phyloP scores from a whole-genome alignment of 192 early-diverging fungal genomes.

The Rhizophlyctis rosea region DNA sequence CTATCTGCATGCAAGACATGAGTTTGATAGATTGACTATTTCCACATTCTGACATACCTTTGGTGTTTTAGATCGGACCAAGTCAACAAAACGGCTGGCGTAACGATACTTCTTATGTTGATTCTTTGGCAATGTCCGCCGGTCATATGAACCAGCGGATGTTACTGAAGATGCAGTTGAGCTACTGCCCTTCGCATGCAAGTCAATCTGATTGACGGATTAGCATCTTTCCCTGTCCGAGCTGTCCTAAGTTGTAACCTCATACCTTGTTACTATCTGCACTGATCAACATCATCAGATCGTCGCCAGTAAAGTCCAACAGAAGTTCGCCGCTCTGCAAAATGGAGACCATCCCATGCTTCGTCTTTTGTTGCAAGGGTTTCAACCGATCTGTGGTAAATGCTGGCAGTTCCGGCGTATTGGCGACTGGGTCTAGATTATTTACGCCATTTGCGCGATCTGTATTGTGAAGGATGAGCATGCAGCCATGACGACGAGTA shows the following conservation, averaged over 20 bases:
- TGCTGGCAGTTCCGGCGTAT: slow-evolving; percentile 10
- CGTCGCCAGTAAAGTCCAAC: slow-evolving; percentile 45
- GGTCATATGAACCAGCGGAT: too few relatives aligned
- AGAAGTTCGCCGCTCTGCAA: slow-evolving; percentile 29
- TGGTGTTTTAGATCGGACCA: slow-evolving; percentile 60
- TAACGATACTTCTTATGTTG: slow-evolving; percentile 45
- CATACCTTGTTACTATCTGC: slow-evolving; percentile 26
- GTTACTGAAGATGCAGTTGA: too few relatives aligned
- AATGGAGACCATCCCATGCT: slow-evolving; percentile 47
- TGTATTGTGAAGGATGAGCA: too few relatives aligned
- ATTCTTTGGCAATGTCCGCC: slow-evolving; percentile 32
- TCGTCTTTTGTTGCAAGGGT: slow-evolving; percentile 46
- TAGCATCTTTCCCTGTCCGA: too few relatives aligned
- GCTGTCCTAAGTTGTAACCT: too few relatives aligned
- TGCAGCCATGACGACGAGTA: too few relatives aligned
- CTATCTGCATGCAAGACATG: slow-evolving; percentile 39
- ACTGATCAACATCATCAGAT: slow-evolving; percentile 35
- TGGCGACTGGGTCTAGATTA: too few relatives aligned
- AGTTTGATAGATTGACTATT: background rate
- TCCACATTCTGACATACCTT: slow-evolving; percentile 33
- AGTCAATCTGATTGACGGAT: too few relatives aligned
- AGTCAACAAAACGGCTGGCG: slow-evolving; percentile 48
- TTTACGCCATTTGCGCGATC: too few relatives aligned
- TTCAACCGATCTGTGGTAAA: slow-evolving; percentile 49
- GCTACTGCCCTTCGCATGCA: too few relatives aligned